Conservation (phyloP, 2,329 filamentous ascomycete species). For the Colletotrichum lindemuthianum region DNA sequence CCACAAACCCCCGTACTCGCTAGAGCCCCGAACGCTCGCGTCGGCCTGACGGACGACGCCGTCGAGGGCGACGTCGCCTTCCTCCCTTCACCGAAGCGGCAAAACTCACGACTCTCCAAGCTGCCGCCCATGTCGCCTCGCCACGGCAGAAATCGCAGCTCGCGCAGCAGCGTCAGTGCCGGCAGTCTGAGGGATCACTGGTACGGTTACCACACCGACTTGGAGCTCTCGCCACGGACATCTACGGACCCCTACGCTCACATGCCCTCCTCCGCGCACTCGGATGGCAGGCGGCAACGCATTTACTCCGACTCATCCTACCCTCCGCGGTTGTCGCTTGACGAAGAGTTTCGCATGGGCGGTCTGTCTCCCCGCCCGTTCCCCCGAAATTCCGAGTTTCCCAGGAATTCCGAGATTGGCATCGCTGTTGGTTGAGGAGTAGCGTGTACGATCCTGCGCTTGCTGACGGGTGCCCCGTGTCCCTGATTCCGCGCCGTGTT, state of each 20-base stretch:
- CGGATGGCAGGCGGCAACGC: slow-evolving; percentile 46
- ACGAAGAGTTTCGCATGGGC: slow-evolving; percentile 56
- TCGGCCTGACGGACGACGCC: slow-evolving; percentile 69
- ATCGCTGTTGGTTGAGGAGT: slow-evolving; percentile 62
- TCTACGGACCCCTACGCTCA: slow-evolving; percentile 45
- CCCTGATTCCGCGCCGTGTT: slow-evolving; percentile 1
- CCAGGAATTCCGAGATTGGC: slow-evolving; percentile 58
- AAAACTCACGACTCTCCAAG: slow-evolving; percentile 65
- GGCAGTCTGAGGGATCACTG: slow-evolving; percentile 54
- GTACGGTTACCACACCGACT: slow-evolving; percentile 50
- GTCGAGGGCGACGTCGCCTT: slow-evolving; percentile 71
- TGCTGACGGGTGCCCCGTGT: not conserved
- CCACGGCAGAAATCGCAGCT: slow-evolving; percentile 53
- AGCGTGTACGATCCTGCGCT: not conserved
- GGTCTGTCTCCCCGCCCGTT: slow-evolving; percentile 61
- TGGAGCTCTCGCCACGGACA: slow-evolving; percentile 47
- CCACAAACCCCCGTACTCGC: slow-evolving; percentile 64
- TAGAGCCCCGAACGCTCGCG: slow-evolving; percentile 69
- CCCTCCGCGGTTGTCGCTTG: slow-evolving; percentile 56
- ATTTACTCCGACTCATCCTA: slow-evolving; percentile 56
- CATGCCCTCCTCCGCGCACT: slow-evolving; percentile 34
- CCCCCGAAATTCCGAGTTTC: slow-evolving; percentile 45
- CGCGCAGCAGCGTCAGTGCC: slow-evolving; percentile 56
- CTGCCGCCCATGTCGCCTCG: slow-evolving; percentile 49
- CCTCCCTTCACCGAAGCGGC: slow-evolving; percentile 61